Evolutionary conservation across 306 rosid species (phyloP).

Genomic region (Vigna angularis): DNA sequence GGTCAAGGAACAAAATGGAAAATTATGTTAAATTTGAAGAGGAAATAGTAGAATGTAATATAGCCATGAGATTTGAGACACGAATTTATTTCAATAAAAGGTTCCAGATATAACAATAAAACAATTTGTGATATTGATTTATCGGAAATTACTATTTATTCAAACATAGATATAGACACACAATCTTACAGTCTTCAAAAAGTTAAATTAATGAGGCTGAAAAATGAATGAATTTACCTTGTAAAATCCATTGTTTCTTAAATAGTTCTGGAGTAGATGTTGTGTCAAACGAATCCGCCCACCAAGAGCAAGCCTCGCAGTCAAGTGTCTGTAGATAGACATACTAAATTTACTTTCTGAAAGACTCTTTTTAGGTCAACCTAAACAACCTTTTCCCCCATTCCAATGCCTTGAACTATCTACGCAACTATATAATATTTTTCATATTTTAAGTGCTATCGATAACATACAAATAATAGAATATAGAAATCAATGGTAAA

Average conservation of each 20-base stretch:
- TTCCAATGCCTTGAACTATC: not conserved
- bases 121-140: not conserved
- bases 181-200: constrained; percentile 8
- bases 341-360: constrained; percentile 11
- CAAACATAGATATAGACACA: constrained; percentile 32
- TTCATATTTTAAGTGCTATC: constrained; percentile 9
- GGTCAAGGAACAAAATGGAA: constrained; percentile 13
- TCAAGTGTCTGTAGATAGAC: constrained; percentile 69
- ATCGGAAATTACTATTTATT: not conserved
- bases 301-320: constrained; percentile 80
- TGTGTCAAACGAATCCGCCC: constrained; percentile 83
- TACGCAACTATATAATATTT: not conserved
- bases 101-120: not conserved
- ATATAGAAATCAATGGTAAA: not conserved
- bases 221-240: constrained; percentile 58
- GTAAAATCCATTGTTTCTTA: constrained; percentile 85
- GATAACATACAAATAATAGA: not conserved
- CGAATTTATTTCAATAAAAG: constrained; percentile 15
- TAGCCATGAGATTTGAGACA: not conserved
- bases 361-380: constrained; percentile 11
- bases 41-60: not conserved
- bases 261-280: constrained; percentile 72
- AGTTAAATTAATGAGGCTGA: not conserved
- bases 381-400: not conserved
- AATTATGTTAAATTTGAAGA: constrained; percentile 10